A percentile compares a stretch with the other conserved stretches of the same genome.
Conservation (phyloP, 1,284 basidiomycete genomes). For the Laetiporus sulphureus region DNA sequence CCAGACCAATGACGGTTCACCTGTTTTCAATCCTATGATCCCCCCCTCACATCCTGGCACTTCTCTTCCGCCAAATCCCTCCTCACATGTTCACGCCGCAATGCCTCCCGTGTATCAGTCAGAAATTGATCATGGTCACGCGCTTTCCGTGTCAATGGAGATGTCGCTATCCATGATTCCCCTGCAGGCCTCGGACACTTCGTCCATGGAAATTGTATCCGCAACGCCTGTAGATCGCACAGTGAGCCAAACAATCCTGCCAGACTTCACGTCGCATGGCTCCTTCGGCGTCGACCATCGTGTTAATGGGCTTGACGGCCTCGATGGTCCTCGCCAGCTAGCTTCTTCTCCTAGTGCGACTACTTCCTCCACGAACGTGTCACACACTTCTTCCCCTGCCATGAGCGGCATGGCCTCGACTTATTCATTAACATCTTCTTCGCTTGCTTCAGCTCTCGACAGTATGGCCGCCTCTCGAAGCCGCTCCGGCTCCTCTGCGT, state of each 20-base stretch:
- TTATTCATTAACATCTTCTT: constrained; percentile 26
- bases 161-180: constrained; percentile 29
- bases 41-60: constrained; percentile 23
- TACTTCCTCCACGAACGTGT: constrained; percentile 32
- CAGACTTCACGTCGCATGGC: constrained; percentile 31
- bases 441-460: constrained; percentile 30
- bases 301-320: constrained; percentile 21
- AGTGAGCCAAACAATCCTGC: constrained; percentile 26
- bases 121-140: constrained; percentile 29
- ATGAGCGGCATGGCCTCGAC: constrained; percentile 25
- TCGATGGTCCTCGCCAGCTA: constrained; percentile 22
- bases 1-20: constrained; percentile 13
- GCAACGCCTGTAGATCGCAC: constrained; percentile 19
- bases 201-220: constrained; percentile 33
- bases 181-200: constrained; percentile 26
- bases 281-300: constrained; percentile 21
- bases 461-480: constrained; percentile 24
- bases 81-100: constrained; percentile 23
- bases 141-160: constrained; percentile 32
- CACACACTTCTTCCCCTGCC: constrained; percentile 37
- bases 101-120: constrained; percentile 31
- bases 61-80: constrained; percentile 16
- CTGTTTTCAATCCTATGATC: constrained; percentile 20
- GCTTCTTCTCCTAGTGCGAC: constrained; percentile 35
- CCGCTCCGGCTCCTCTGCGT: constrained; percentile 31